These are phyloP conservation scores for Choanephora cucurbitarum DNA, from an alignment of 371 early-diverging fungal genomes.

Conservation along the genomic window DNA sequence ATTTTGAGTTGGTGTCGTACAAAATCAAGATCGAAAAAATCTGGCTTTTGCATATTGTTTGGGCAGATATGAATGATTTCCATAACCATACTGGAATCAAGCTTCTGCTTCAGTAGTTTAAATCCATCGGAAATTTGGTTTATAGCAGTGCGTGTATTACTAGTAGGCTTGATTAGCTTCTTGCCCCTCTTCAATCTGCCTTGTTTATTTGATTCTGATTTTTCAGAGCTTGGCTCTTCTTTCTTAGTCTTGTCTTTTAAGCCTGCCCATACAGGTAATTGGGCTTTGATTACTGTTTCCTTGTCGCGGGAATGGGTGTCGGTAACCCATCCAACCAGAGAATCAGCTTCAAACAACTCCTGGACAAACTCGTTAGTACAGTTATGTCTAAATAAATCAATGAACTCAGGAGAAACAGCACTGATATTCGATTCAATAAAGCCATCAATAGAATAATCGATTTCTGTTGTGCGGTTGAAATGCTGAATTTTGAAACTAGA, in stretches of 20 bases:
- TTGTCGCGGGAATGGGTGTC: constrained; percentile 59
- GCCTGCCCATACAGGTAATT: constrained; percentile 41
- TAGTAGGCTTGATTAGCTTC: constrained; percentile 12
- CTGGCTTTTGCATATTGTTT: constrained; percentile 29
- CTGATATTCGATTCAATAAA: constrained; percentile 75
- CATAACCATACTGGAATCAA: constrained; percentile 64
- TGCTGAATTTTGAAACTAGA: constrained; percentile 75
- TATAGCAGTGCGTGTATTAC: constrained; percentile 19
- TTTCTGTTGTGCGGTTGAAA: constrained; percentile 50
- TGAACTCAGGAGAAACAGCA: constrained; percentile 75
- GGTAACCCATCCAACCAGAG: constrained; percentile 37
- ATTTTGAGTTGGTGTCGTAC: constrained; percentile 52
- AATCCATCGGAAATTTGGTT: constrained; percentile 32
- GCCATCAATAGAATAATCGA: constrained; percentile 73
- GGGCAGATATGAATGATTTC: constrained; percentile 60
- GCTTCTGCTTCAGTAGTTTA: constrained; percentile 26
- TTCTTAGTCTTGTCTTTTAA: not conserved
- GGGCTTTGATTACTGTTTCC: constrained; percentile 61
- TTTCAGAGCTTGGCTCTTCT: not conserved
- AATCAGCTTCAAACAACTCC: constrained; percentile 52
- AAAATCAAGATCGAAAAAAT: constrained; percentile 28
- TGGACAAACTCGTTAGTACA: constrained; percentile 67
- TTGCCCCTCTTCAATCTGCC: not conserved
- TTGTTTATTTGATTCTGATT: not conserved
- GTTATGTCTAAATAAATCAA: constrained; percentile 69